phyloP scores from a whole-genome alignment of 163 green algal genomes.

The Picocystis sp. region DNA sequence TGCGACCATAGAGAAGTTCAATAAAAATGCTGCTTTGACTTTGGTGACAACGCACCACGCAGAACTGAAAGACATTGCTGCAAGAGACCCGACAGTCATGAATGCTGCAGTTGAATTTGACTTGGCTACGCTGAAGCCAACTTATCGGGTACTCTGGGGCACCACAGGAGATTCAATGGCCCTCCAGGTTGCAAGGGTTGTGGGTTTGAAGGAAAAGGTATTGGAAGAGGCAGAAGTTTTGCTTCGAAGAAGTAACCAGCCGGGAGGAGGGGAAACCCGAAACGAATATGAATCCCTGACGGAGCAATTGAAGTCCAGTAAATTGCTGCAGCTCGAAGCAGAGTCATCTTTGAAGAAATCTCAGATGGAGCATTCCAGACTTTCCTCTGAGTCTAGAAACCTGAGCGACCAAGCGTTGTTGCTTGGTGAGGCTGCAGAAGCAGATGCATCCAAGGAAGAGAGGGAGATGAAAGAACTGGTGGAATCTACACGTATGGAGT shows the following conservation, averaged over 20 bases:
- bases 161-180: not conserved
- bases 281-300: not conserved
- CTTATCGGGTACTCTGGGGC: constrained; percentile 82
- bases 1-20: constrained; percentile 56
- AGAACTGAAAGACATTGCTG: constrained; percentile 41
- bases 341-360: constrained; percentile 40
- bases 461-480: no score
- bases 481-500: no score
- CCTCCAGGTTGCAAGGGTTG: not conserved
- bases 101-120: constrained; percentile 80
- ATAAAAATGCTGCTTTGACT: constrained; percentile 43
- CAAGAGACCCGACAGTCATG: constrained; percentile 7
- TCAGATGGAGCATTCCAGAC: no score
- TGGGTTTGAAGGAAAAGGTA: not conserved
- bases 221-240: not conserved
- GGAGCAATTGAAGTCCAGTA: not conserved
- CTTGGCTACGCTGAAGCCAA: constrained; percentile 48
- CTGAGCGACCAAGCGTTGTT: no score
- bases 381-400: no score
- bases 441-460: no score
- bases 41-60: constrained; percentile 33
- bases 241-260: no score
- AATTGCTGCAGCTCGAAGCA: constrained; percentile 47
- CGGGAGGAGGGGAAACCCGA: not conserved
- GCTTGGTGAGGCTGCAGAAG: no score